These are phyloP conservation scores for Globisporangium emineosum DNA, from an alignment of 352 stramenopile species.

Conservation along the genomic window DNA sequence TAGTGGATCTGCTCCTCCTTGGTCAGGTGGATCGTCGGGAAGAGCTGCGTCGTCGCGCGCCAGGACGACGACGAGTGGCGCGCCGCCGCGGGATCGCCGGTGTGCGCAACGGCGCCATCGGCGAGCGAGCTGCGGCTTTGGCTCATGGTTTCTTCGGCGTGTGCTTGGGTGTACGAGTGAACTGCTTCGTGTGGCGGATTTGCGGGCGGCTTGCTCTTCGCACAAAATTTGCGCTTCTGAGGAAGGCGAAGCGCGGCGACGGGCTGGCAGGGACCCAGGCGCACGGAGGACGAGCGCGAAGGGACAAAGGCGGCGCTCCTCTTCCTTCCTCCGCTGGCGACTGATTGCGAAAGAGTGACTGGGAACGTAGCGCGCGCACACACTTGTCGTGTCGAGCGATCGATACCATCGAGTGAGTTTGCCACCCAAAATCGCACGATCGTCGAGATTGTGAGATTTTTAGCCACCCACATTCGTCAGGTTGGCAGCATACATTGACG, in stretches of 20 bases:
- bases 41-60: conserved; percentile 18
- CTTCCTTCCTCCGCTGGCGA: background rate
- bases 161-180: background rate
- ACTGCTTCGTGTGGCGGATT: too few species aligned
- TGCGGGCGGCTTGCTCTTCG: conserved; percentile 7
- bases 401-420: too few species aligned
- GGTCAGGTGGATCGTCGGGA: conserved; percentile 18
- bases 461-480: too few species aligned
- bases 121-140: conserved; percentile 3
- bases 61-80: conserved; percentile 10
- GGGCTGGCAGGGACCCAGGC: background rate
- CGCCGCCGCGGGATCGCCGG: background rate
- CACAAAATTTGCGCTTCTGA: conserved; percentile 5
- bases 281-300: background rate
- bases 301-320: background rate
- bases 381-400: too few species aligned
- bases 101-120: background rate
- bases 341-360: background rate
- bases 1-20: conserved; percentile 22
- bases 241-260: background rate
- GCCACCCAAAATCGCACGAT: background rate
- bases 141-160: background rate
- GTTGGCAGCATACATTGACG: too few species aligned
- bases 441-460: background rate
- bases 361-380: background rate